Conservation (phyloP, 176 grass and related monocot species). For the Aechmea fasciata region DNA sequence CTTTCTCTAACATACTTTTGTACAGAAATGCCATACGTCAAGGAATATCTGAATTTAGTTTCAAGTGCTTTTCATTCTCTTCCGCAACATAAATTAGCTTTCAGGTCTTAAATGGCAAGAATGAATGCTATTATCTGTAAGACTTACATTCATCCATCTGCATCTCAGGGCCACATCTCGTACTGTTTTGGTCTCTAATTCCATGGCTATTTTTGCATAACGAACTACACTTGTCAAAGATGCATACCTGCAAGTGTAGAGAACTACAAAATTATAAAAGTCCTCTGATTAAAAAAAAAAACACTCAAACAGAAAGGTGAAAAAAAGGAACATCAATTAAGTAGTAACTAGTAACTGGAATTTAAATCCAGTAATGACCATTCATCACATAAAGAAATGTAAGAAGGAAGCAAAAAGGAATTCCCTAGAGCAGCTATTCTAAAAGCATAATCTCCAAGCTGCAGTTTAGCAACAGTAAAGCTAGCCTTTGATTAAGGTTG, state of each 20-base stretch:
- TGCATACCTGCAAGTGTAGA: constrained; percentile 60
- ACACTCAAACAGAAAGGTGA: not conserved
- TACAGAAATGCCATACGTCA: no score
- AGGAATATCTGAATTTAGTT: no score
- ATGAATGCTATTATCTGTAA: constrained; percentile 12
- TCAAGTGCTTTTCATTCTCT: no score
- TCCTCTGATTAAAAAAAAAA: not conserved
- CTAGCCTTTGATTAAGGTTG: not conserved
- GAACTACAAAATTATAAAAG: constrained; percentile 1
- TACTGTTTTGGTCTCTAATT: constrained; percentile 77
- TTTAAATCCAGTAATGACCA: not conserved
- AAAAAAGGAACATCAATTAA: not conserved
- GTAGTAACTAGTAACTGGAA: no score
- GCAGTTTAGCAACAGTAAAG: not conserved
- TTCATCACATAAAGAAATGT: not conserved
- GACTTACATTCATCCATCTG: constrained; percentile 86
- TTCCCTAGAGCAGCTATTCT: not conserved
- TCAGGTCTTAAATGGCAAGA: not conserved
- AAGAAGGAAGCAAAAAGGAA: not conserved
- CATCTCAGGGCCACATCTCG: constrained; percentile 89
- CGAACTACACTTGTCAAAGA: constrained; percentile 48
- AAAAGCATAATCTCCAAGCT: not conserved
- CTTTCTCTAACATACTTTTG: no score
- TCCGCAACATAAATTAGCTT: no score
- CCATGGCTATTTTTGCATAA: constrained; percentile 88